A percentile compares a stretch with the other conserved stretches of the same genome.
These are phyloP conservation scores for Hyaloscypha hepaticicola DNA, from an alignment of 495 filamentous ascomycete species.

Conservation along the genomic window DNA sequence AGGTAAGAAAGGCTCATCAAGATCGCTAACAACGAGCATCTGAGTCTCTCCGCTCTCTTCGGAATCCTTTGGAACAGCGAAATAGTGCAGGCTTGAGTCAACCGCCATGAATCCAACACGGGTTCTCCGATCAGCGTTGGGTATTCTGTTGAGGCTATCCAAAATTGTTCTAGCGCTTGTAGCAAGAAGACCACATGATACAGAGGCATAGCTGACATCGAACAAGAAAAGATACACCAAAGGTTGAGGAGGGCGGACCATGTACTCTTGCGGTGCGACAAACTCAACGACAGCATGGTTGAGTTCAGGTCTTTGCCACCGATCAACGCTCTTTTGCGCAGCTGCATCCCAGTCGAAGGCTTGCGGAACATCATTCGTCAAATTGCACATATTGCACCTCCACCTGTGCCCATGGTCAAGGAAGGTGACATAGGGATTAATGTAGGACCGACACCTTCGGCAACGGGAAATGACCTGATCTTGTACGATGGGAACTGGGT, in stretches of 20 bases:
- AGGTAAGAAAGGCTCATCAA: slow-evolving; percentile 96
- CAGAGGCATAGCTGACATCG: slow-evolving; percentile 90
- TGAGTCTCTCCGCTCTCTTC: slow-evolving; percentile 77
- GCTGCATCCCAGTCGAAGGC: slow-evolving; percentile 97
- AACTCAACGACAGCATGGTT: slow-evolving; percentile 96
- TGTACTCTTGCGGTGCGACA: slow-evolving; percentile 97
- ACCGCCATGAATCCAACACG: slow-evolving; percentile 93
- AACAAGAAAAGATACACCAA: slow-evolving; percentile 98
- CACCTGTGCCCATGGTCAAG: slow-evolving; percentile 95
- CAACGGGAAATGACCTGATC: slow-evolving; percentile 98
- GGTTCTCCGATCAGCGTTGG: slow-evolving; percentile 91
- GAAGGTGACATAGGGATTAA: slow-evolving; percentile 96
- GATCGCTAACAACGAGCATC: slow-evolving; percentile 93
- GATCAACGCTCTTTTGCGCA: slow-evolving; percentile 82
- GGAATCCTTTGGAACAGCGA: slow-evolving; percentile 84
- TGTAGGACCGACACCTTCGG: slow-evolving; percentile 91
- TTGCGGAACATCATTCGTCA: slow-evolving; percentile 97
- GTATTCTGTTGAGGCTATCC: slow-evolving; percentile 94
- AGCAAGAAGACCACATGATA: slow-evolving; percentile 90
- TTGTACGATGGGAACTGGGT: slow-evolving; percentile 84
- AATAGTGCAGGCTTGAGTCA: slow-evolving; percentile 94
- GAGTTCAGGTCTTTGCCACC: slow-evolving; percentile 85
- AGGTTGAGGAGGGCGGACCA: slow-evolving; percentile 96
- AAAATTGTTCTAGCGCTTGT: slow-evolving; percentile 92
- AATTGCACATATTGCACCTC: slow-evolving; percentile 99